Evolutionary conservation across 768 basidiomycete species (phyloP), one percentile per base, ranked within the genome.

Genomic region (Lentinula lateritia): DNA sequence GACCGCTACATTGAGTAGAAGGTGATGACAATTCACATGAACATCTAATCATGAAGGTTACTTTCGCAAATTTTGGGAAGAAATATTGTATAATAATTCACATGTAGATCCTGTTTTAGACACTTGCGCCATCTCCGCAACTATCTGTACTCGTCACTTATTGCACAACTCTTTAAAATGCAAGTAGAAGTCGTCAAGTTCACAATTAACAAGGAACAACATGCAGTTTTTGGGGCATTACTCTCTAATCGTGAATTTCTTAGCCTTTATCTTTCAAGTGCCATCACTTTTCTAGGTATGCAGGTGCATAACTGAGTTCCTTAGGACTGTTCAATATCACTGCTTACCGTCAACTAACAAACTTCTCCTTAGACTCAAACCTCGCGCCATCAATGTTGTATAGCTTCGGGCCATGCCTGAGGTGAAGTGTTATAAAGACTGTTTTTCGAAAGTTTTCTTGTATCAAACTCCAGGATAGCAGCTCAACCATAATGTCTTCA

Each of bases 231-330:
- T 15, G 6, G 2, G 32, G 15, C 28, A 36, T 34, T 36, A 39
- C 18, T n/a, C 18, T 41, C 53, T 15, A 13, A 39, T 41, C 38
- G 18, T 20, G 53, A 18, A 54, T 12, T 20, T 18, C 8, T 41
- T 20, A 9, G 18, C 18, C 34, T 8, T 54, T 41, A 54, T 36
- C 35, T 35, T 54, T 56, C 55, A 56, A 56, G 41, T 56, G 55
- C 41, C 38, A 56, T 56, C 55, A 56, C 41, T 16, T 18, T 38
- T 43, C 32, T 56, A 20, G 7, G 41, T 42, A 15, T 56, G 12
- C 39, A 23, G 35, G 35, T 54, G 41, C 41, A 41, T 42, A 45
- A 56, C 55, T 56, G 55, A 56, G 55, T 43, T 56, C 55, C 13
- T 43, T 43, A 16, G 55, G 12, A 42, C 54, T 54, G 55, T 56